Evolutionary conservation across 331 rosid species (phyloP), one percentile per base, ranked within the genome.

Genomic region (Acacia pycnantha): DNA sequence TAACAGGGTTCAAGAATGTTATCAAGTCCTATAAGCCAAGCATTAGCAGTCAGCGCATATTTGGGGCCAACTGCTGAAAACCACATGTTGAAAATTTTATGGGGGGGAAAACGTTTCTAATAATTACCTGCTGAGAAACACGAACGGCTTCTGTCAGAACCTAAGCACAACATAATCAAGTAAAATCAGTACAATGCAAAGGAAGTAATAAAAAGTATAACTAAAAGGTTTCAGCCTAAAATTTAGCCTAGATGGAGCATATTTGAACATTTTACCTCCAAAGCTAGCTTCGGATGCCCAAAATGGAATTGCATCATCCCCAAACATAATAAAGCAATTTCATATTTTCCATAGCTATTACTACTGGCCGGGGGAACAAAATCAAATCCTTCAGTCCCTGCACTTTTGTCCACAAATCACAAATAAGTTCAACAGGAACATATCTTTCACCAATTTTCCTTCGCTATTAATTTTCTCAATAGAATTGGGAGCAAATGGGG

Each of bases 341-440:
- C 98, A 77, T 89, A 95, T 89, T 97, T 92, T 79, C 99, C 99
- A 77, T 85, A 88, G 87, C 74, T 86, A 85, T 82, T 90, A 80
- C 86, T 81, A 78, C 91, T 88, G 84, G 84, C 86, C 18, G 96
- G 90, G 84, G 98, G 91, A 81, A 90, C 85, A 73, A 82, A 88
- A 85, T 93, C 99, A 87, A 87, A 87, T 90, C 99, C 99, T 90
- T 95, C 98, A 29, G 91, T 92, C 97, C 99, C 99, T 95, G 99
- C 97, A 92, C 99, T 95, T 89, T 92, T 86, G 89, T 83, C 88
- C 87, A 82, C 65, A 85, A 81, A 81, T 82, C 84, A 61, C 67
- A 78, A 82, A 87, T 85, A 73, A 85, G 85, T 83, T 87, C 61
- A 82, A 81, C 54, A 75, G 61, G 51, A 73, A 58, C 43, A 70